A percentile compares a stretch with the other conserved stretches of the same genome.
phyloP scores from a whole-genome alignment of 2,329 filamentous ascomycete species.

The Pseudodiploospora longispora region DNA sequence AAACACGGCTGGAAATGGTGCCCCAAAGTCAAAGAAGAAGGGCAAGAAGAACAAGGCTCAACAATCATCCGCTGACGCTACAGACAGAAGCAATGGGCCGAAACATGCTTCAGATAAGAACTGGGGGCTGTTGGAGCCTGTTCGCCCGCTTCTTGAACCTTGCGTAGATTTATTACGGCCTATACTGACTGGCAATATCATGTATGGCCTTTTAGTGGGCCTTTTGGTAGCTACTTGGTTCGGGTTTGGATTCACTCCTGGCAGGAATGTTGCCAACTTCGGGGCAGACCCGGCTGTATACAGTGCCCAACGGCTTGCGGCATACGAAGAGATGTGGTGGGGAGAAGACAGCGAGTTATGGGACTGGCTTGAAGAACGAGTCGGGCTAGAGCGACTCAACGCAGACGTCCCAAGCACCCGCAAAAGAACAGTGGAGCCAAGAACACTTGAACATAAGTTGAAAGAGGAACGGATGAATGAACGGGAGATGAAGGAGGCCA shows the following conservation, averaged over 20 bases:
- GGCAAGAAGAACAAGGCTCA: slow-evolving; percentile 42
- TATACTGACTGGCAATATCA: slow-evolving; percentile 66
- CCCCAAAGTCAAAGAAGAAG: slow-evolving; percentile 54
- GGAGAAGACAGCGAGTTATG: slow-evolving; percentile 82
- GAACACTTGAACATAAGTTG: slow-evolving; percentile 52
- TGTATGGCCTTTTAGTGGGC: slow-evolving; percentile 66
- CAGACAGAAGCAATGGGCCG: slow-evolving; percentile 29
- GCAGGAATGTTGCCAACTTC: slow-evolving; percentile 27
- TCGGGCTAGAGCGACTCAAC: slow-evolving; percentile 57
- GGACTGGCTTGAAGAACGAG: slow-evolving; percentile 86
- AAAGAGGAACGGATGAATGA: slow-evolving; percentile 57
- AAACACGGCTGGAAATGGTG: slow-evolving; percentile 35
- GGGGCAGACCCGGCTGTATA: slow-evolving; percentile 24
- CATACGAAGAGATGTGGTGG: slow-evolving; percentile 90
- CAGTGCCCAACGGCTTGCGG: slow-evolving; percentile 60
- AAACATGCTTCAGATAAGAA: slow-evolving; percentile 38
- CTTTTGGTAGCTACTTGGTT: slow-evolving; percentile 71
- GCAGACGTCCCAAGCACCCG: slow-evolving; percentile 26
- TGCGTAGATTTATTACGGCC: slow-evolving; percentile 61
- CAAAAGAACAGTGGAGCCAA: slow-evolving; percentile 44
- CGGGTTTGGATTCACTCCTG: slow-evolving; percentile 45
- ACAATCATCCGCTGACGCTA: slow-evolving; percentile 35
- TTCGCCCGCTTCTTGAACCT: slow-evolving; percentile 62
- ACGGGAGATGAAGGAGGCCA: slow-evolving; percentile 69
- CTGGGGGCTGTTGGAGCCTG: slow-evolving; percentile 78